Percentiles rank a stretch among this genome's conserved stretches.
phyloP scores from a whole-genome alignment of 129 eudicot genomes.

The Rutidosis leptorrhynchoides region DNA sequence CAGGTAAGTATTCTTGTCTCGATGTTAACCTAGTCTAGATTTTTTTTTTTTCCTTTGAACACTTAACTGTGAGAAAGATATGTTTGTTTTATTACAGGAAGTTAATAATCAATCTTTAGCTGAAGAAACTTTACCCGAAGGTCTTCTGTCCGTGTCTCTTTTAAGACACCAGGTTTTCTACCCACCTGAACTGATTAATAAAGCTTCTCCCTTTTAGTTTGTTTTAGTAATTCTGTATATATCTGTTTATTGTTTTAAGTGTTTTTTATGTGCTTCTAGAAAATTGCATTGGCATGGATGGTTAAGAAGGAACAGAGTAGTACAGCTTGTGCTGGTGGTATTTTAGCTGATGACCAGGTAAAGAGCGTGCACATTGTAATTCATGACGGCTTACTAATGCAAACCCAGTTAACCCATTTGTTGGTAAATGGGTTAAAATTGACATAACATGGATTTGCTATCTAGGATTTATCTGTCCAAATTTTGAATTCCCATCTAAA shows the following conservation, averaged over 20 bases:
- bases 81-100: slow-evolving; percentile 50
- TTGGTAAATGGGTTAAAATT: not conserved
- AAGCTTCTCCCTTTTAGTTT: slow-evolving; percentile 4
- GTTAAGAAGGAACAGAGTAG: slow-evolving; percentile 68
- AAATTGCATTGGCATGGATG: slow-evolving; percentile 96
- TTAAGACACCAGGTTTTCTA: slow-evolving; percentile 84
- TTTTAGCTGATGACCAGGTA: slow-evolving; percentile 98
- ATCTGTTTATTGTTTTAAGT: slow-evolving; percentile 8
- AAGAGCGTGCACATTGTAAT: slow-evolving; percentile 10
- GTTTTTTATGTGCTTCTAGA: slow-evolving; percentile 42
- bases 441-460: not conserved
- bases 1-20: slow-evolving; percentile 47
- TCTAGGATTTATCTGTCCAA: not conserved
- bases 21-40: too few relatives aligned
- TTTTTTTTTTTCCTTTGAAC: too few relatives aligned
- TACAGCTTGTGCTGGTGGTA: slow-evolving; percentile 70
- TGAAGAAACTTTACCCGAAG: slow-evolving; percentile 64
- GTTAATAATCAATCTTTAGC: slow-evolving; percentile 52
- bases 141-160: slow-evolving; percentile 72
- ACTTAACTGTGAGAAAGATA: not conserved
- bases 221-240: not conserved
- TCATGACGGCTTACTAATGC: too few relatives aligned
- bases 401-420: not conserved
- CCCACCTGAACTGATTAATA: slow-evolving; percentile 7
- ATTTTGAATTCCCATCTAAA: not conserved